Conservation (phyloP, 768 basidiomycete species). For the Lentinula detonsa region DNA sequence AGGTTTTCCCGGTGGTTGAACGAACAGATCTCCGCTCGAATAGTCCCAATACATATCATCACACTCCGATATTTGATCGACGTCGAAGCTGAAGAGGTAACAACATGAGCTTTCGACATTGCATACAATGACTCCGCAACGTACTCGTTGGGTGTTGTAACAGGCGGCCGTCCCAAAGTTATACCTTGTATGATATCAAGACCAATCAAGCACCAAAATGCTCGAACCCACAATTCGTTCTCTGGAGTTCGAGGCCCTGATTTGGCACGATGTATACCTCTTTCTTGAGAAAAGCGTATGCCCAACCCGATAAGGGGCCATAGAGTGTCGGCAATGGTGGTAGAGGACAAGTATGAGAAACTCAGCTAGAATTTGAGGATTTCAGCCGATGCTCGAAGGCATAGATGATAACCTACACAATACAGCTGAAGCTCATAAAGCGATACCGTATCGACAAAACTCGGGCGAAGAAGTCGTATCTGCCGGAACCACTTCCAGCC, state of each 20-base stretch:
- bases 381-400: constrained; percentile 9
- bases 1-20: constrained; percentile 9
- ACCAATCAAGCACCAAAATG: constrained; percentile 8
- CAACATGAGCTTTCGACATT: background rate
- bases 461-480: constrained; percentile 26
- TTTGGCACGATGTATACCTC: constrained; percentile 36
- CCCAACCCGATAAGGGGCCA: constrained; percentile 34
- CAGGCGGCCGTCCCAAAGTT: constrained; percentile 43
- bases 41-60: constrained; percentile 37
- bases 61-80: constrained; percentile 43
- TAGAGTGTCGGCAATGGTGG: constrained; percentile 14
- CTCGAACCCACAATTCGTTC: constrained; percentile 9
- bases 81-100: constrained; percentile 23
- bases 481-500: constrained; percentile 34
- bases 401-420: constrained; percentile 18
- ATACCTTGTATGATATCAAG: constrained; percentile 8
- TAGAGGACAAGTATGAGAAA: constrained; percentile 25
- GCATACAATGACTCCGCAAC: constrained; percentile 2
- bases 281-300: constrained; percentile 34
- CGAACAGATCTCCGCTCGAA: constrained; percentile 13
- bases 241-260: constrained; percentile 7
- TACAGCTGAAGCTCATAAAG: constrained; percentile 34
- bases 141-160: constrained; percentile 35
- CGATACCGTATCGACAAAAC: constrained; percentile 23
- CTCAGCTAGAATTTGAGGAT: background rate